A percentile compares a stretch with the other conserved stretches of the same genome.
These are phyloP conservation scores for Mycena alexandri DNA, from an alignment of 768 basidiomycete genomes.

Conservation along the genomic window DNA sequence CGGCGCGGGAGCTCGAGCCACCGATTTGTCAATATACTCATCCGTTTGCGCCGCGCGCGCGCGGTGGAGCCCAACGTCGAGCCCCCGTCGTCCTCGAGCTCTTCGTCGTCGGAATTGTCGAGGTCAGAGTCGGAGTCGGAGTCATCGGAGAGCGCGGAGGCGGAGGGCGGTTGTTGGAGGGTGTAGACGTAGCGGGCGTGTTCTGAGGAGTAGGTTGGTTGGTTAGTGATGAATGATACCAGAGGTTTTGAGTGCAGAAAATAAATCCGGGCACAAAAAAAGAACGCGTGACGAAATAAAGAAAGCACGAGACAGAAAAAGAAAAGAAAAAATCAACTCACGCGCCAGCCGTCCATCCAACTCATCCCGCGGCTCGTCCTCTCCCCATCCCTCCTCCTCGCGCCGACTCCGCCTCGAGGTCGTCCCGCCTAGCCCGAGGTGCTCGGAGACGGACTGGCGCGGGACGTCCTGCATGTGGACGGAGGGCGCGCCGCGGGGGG, in stretches of 20 bases:
- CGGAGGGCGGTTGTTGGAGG: conserved; percentile 61
- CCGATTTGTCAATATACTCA: conserved; percentile 77
- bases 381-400: conserved; percentile 63
- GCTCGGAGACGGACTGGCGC: conserved; percentile 71
- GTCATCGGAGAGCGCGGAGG: conserved; percentile 55
- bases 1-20: conserved; percentile 59
- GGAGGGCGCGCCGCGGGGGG: conserved; percentile 71
- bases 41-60: conserved; percentile 58
- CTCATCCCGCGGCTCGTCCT: conserved; percentile 67
- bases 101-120: conserved; percentile 28
- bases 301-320: not conserved
- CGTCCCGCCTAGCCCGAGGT: conserved; percentile 64
- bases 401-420: conserved; percentile 53
- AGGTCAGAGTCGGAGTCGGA: conserved; percentile 56
- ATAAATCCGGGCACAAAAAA: too few relatives aligned
- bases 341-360: conserved; percentile 80
- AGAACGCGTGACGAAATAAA: not conserved
- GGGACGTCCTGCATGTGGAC: conserved; percentile 91
- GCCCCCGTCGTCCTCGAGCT: conserved; percentile 6
- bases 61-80: conserved; percentile 33
- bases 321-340: conserved; percentile 49
- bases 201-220: conserved; percentile 53
- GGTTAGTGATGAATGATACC: too few relatives aligned
- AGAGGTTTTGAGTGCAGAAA: too few relatives aligned
- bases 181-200: conserved; percentile 76